Evolutionary conservation across 2,329 filamentous ascomycete genomes (phyloP).

Genomic region (Aspergillus sp.): DNA sequence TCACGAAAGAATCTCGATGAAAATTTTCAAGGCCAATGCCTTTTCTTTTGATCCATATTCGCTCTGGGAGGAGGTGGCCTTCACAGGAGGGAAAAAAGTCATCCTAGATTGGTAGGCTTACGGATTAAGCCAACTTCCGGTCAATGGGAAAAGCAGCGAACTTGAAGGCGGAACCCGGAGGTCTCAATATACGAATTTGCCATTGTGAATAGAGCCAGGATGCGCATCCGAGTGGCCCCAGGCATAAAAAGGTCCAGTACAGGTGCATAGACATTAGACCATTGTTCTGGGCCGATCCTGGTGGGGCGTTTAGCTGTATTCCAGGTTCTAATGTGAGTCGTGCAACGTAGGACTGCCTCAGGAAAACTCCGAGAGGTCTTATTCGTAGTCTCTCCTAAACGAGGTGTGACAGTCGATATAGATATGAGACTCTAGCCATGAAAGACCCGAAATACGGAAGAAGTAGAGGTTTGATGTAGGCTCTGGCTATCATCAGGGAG

Average conservation of each 20-base stretch:
- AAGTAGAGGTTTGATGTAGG: not conserved
- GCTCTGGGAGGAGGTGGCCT: not conserved
- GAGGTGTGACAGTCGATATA: not conserved
- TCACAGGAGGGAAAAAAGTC: not conserved
- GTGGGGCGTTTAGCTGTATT: not conserved
- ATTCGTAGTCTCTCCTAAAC: not conserved
- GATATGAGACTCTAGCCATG: not conserved
- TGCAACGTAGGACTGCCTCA: conserved; percentile 6
- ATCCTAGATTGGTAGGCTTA: not conserved
- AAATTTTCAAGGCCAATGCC: conserved; percentile 20
- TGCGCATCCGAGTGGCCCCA: not conserved
- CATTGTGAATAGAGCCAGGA: not conserved
- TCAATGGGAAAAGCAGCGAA: not conserved
- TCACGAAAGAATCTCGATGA: conserved; percentile 33
- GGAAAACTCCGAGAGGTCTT: conserved; percentile 18
- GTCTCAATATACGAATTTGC: not conserved
- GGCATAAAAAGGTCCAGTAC: not conserved
- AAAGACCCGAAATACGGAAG: not conserved
- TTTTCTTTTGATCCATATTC: not conserved
- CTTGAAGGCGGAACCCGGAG: not conserved
- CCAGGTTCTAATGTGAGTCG: not conserved
- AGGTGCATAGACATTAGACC: not conserved
- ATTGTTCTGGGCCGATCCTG: not conserved
- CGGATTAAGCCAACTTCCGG: no score
- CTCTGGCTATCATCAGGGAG: not conserved